Conservation (phyloP, 805 yeast genomes). For the Saccharomycopsis microspora region DNA sequence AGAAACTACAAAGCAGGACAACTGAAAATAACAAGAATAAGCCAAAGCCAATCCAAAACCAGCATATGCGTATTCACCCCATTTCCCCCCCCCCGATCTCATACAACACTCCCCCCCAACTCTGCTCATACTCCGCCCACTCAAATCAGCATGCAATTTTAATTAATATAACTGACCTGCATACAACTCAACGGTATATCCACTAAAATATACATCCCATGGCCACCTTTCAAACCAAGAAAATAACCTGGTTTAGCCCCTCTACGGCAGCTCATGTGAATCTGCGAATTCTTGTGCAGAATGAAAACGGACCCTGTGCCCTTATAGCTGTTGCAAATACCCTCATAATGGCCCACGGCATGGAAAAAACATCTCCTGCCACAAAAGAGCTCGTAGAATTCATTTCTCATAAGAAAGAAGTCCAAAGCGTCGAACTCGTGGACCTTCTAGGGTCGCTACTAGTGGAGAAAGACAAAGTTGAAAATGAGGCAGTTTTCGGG, state of each 20-base stretch:
- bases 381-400: neutral
- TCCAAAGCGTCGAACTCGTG: neutral
- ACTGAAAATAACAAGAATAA: no score
- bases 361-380: neutral
- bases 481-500: slow-evolving; percentile 21
- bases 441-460: neutral
- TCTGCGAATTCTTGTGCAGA: slow-evolving; percentile 32
- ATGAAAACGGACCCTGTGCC: slow-evolving; percentile 36
- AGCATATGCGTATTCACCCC: no score
- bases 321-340: slow-evolving; percentile 33
- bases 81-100: no score
- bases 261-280: neutral
- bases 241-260: slow-evolving; percentile 14
- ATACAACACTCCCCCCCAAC: no score
- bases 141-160: no score
- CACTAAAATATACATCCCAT: no score
- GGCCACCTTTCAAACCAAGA: slow-evolving; percentile 8
- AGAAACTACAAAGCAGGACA: no score
- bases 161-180: no score
- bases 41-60: no score
- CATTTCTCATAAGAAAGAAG: neutral
- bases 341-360: slow-evolving; percentile 25
- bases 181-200: no score
- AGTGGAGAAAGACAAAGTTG: neutral
- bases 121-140: no score